phyloP scores from a whole-genome alignment of 371 early-diverging fungal species.

The Mucor piriformis region DNA sequence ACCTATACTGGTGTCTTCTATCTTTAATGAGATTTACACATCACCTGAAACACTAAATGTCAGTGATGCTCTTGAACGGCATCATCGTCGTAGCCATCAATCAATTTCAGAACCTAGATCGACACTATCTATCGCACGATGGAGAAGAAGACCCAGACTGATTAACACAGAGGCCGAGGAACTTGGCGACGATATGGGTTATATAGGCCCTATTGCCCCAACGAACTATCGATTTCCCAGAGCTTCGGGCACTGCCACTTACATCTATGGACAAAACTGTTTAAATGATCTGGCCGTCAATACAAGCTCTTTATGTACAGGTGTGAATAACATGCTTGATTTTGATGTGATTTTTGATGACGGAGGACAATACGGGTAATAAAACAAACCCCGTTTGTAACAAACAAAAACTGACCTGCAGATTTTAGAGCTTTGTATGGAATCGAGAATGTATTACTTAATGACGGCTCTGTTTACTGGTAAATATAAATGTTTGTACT shows the following conservation, averaged over 20 bases:
- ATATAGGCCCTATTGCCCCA: constrained; percentile 7
- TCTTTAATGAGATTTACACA: constrained; percentile 6
- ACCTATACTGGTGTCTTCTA: constrained; percentile 8
- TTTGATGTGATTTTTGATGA: constrained; percentile 18
- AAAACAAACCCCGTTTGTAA: neutral
- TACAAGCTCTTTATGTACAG: constrained; percentile 1
- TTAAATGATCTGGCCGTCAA: constrained; percentile 3
- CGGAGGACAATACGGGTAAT: constrained; percentile 26
- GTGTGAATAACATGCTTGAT: neutral
- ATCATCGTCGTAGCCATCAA: neutral
- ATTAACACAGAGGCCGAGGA: neutral
- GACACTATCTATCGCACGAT: too few relatives aligned
- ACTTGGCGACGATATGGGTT: neutral
- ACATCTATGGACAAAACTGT: constrained; percentile 10
- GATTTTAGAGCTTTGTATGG: constrained; percentile 16
- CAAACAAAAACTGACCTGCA: neutral
- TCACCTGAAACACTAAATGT: neutral
- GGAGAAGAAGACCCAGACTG: constrained; percentile 3
- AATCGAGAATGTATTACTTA: constrained; percentile 24
- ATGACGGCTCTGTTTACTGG: constrained; percentile 33
- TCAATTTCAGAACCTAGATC: too few relatives aligned
- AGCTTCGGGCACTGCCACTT: neutral
- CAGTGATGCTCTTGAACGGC: neutral
- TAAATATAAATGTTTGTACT: too few relatives aligned
- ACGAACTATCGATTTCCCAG: neutral